Evolutionary conservation across 202 grass and related monocot genomes (phyloP), one percentile per base, ranked within the genome.

Genomic region (Saccharum hybrid): DNA sequence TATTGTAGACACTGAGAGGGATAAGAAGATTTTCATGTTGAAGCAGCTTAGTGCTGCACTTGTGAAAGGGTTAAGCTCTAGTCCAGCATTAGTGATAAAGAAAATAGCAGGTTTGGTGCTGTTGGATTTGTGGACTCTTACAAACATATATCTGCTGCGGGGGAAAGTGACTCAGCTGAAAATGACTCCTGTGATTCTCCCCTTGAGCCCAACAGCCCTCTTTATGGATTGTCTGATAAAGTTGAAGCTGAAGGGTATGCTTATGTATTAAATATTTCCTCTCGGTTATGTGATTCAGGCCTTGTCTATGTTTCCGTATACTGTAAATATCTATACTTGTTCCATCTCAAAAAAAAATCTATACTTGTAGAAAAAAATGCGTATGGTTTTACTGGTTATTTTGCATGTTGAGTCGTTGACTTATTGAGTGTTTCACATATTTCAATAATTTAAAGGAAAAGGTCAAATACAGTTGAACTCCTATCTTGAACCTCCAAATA

Each of bases 151-250:
- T 92, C 96, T 76, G 89, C 92, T 51, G 91, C 96, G 49, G 96
- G 93, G 54, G 96, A 99, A 77, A 99, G 91, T 4, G 96, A 99
- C 78, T 99, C 96, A 75, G 96, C 93, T 81, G 96, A 99, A 81
- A 94, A 99, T 72, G 96, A 99, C 82, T 99, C 96, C 5, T 99
- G 93, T 78, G 96, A 99, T 90, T 99, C 96, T 70, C 96, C 96
- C 42, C 93, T 99, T 73, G 96, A 99, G 82, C 96, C 96, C 46
- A 99, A 99, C 76, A 99, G 96, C 66, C 96, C 96, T 42, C 75
- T 94, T 18, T 96, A 90, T 84, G 96, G 89, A 63, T 61, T 96
- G 71, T 86, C 91, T 76, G 96, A 99, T 69, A 99, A 94, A 89
- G 77, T 89, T 82, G 96, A 99, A 84, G 68, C 88, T 94, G 93